Evolutionary conservation across 1,284 basidiomycete species (phyloP), one percentile per base, ranked within the genome.

Genomic region (Athelia psychrophila): DNA sequence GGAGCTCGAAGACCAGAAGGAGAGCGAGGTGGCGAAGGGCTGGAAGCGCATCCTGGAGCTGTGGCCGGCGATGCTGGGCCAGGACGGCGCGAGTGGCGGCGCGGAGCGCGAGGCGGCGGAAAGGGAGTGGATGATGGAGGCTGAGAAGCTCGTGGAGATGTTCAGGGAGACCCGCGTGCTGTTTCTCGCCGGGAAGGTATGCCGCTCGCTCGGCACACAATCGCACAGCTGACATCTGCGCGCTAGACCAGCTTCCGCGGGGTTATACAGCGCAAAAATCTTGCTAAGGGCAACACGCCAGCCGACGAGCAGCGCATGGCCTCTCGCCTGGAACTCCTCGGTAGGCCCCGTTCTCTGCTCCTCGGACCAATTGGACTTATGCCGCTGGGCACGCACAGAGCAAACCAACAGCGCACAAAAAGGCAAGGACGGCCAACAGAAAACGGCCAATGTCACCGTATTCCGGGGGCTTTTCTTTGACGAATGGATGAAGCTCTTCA

Each of bases 381-480:
- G n/a, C n/a, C n/a, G n/a, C n/a, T n/a, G n/a, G n/a, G n/a, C n/a
- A 64, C 38, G 20, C 20, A n/a, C 6, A 42, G 38, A 72, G 23
- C 59, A 63, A 42, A 22, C 20, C 8, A 42, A 42, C 54, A 56
- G 70, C 18, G 45, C 59, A 22, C 65, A 70, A 47, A 71, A 69
- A 49, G 59, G 70, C 35, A 73, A 70, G 63, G 68, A 70, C 52
- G 67, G 60, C 54, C 58, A 64, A 54, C 64, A 44, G 56, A 71
- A 52, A 44, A 33, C 56, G 1, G 69, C 68, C 12, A 78, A 72
- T 45, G 76, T 84, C 1, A 74, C 81, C 48, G 71, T 79, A 1
- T 98, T 96, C 67, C 84, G 95, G 5, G 89, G 91, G 0, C 77
- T 97, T n/a, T 76, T 76, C 2, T 91, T 94, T 58, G 86, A 91